Percentiles rank a stretch among this genome's conserved stretches.
phyloP scores from a whole-genome alignment of 345 rosid species.

The Kernera saxatilis region DNA sequence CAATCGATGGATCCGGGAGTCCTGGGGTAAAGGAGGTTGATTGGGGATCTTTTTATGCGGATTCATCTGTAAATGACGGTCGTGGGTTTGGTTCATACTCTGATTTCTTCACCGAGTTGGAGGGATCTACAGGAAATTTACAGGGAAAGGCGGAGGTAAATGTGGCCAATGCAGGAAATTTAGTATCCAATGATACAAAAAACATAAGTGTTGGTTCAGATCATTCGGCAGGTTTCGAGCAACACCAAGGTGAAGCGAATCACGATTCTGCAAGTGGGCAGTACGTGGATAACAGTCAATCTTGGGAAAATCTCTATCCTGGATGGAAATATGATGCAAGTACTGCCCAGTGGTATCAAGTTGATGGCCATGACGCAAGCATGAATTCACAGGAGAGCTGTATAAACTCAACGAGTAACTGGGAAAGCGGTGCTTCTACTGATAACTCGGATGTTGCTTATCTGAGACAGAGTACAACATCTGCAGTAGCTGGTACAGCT shows the following conservation, averaged over 20 bases:
- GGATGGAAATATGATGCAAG: conserved; percentile 80
- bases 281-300: conserved; percentile 46
- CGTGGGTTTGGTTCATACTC: conserved; percentile 64
- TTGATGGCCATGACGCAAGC: conserved; percentile 40
- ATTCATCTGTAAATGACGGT: conserved; percentile 40
- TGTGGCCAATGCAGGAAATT: conserved; percentile 16
- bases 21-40: conserved; percentile 73
- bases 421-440: conserved; percentile 38
- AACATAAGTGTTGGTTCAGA: conserved; percentile 21
- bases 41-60: conserved; percentile 80
- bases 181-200: conserved; percentile 27
- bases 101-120: conserved; percentile 69
- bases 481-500: conserved; percentile 44
- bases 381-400: conserved; percentile 34
- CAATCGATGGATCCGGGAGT: conserved; percentile 33
- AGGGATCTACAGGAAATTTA: conserved; percentile 33
- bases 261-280: conserved; percentile 38
- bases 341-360: conserved; percentile 81
- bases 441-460: conserved; percentile 48
- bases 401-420: conserved; percentile 34
- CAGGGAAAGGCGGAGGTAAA: conserved; percentile 33
- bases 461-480: conserved; percentile 54
- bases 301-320: conserved; percentile 83
- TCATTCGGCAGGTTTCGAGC: conserved; percentile 28
- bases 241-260: conserved; percentile 19